Base-by-base conservation (phyloP, 1,284 basidiomycete genomes). In the Ustilago trichophora region DNA sequence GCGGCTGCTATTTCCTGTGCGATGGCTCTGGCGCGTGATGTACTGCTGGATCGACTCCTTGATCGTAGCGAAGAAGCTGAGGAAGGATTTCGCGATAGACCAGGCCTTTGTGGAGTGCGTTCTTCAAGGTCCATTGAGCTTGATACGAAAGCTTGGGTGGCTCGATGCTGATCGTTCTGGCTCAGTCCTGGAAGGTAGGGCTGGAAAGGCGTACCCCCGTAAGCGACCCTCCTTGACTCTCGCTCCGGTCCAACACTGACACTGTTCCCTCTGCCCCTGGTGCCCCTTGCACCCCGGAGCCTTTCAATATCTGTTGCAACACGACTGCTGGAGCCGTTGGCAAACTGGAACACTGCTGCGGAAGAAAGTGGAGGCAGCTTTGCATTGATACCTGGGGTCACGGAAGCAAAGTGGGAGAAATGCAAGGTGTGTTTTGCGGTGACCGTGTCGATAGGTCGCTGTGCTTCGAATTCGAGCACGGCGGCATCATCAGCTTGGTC, bases 391-490 rank as follows among this genome's bases (percentile, higher is more conserved):
- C 43, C 22, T 1, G 44, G 48, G 3, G 56, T 51, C 3, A 51
- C 48, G 2, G 57, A 7, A 1, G 49, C 56, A 49, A 76, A 74
- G 43, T 75, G 72, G 21, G 65, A 66, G 32, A 76, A 76, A 10
- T 59, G 55, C 36, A 76, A 50, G 1, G 35, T 46, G 21, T 76
- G 73, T 34, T 76, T 76, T n/a, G 69, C 59, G 8, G 69, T 75
- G 12, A 76, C 49, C 2, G 73, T 76, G 22, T 76, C 73, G 35
- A 76, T 76, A 12, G 73, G 73, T 4, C 73, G 37, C n/a, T 74
- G 72, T 0, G 73, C 73, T 31, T 73, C 71, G 26, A 76, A 76
- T 33, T 74, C 66, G n/a, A 59, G 52, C 27, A 57, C 49, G 0
- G 58, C 57, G 1, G 53, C 58, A 4, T 44, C 41, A 35, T 53